Evolutionary conservation across 1,284 basidiomycete species (phyloP), one percentile per base, ranked within the genome.

Genomic region (Rhodotorula sp.): DNA sequence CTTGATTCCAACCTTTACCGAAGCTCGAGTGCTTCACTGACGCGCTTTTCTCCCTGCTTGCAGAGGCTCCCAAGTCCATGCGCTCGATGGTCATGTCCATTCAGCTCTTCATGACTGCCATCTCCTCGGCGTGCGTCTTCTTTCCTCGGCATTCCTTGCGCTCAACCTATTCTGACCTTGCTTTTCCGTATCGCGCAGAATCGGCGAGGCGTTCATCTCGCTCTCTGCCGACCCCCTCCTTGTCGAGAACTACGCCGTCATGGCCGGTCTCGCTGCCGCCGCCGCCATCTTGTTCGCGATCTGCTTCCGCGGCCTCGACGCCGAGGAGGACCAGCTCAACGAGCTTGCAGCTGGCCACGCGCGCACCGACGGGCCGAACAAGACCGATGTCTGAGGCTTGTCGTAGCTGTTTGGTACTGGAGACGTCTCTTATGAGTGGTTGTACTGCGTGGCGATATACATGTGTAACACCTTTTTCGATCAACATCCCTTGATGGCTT

Each of bases 271-370:
- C 56, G 83, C 86, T 34, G 84, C 83, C 64, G 77, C 86, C 65
- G 83, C 82, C 45, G 85, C 85, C 16, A 66, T 81, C 66, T 62
- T 86, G 21, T 90, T 92, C 83, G 91, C 87, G 86, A 78, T 86
- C 71, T 81, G 83, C 45, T 86, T 88, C 75, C 23, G 69, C 7
- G 47, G 68, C 0, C 69, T 77, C 45, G 77, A 78, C 68, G 62
- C 52, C 26, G 73, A 77, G 52, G 77, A 78, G 52, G 56, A 63
- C 45, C 8, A 54, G 23, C 68, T 78, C 60, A 77, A 77, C 64
- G 74, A 76, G 38, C 54, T 77, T 15, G 56, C 26, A 8, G 62
- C 31, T 6, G 49, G 71, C 16, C 19, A 60, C n/a, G 62, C 6
- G 12, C 43, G 28, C 52, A 54, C 62, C 38, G 43, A 52, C 28